These are phyloP conservation scores for Triticum monococcum DNA, from an alignment of 176 grass and related monocot species.

Conservation along the genomic window DNA sequence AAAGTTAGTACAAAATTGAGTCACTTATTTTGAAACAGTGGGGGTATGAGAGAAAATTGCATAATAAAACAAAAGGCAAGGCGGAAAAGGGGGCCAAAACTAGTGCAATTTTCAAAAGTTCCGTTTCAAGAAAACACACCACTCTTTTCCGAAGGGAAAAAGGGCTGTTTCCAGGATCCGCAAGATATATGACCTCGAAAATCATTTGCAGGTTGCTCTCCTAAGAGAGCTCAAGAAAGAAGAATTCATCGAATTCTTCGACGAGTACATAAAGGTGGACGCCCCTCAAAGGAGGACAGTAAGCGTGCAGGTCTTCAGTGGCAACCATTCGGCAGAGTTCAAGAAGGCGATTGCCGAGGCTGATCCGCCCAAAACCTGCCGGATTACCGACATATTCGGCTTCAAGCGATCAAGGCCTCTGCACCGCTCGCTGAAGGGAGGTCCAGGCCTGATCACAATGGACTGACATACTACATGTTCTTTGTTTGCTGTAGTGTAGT, in stretches of 20 bases:
- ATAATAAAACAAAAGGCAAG: not conserved
- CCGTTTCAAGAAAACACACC: not conserved
- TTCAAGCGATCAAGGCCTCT: conserved; percentile 78
- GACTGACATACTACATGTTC: conserved; percentile 21
- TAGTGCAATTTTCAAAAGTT: not conserved
- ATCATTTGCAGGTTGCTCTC: conserved; percentile 51
- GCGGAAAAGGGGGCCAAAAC: not conserved
- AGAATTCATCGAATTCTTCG: conserved; percentile 72
- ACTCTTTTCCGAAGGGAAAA: not conserved
- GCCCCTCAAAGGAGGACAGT: conserved; percentile 60
- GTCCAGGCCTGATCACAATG: conserved; percentile 48
- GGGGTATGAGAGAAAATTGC: not conserved
- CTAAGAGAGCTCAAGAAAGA: conserved; percentile 78
- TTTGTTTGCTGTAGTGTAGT: not conserved
- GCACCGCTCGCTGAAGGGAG: conserved; percentile 58
- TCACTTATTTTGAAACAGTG: too few species aligned
- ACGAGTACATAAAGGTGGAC: conserved; percentile 60
- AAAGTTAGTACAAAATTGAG: too few species aligned
- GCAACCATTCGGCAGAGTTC: conserved; percentile 47
- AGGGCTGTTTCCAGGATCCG: not conserved
- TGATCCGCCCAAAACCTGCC: conserved; percentile 30
- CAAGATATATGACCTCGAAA: conserved; percentile 17
- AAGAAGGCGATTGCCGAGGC: conserved; percentile 28
- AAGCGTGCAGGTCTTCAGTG: conserved; percentile 71
- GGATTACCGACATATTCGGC: conserved; percentile 53